Conservation (phyloP, 1,139 yeast genomes). For the Wickerhamomyces sp. region DNA sequence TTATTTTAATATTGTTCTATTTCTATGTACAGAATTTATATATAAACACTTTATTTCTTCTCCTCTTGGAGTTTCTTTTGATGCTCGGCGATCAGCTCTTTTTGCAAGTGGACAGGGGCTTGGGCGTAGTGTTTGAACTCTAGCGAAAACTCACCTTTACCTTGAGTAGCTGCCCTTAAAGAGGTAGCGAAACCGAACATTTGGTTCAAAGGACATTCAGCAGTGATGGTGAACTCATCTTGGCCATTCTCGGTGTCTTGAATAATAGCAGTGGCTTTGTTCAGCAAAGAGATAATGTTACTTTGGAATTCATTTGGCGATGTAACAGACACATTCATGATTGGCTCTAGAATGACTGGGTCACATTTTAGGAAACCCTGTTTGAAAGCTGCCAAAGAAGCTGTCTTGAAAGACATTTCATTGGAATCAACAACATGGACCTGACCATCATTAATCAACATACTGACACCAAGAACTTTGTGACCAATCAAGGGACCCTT, state of each 20-base stretch:
- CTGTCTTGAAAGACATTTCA: conserved; percentile 91
- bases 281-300: conserved; percentile 81
- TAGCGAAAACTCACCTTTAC: conserved; percentile 95
- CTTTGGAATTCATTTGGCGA: conserved; percentile 98
- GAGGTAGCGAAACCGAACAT: conserved; percentile 97
- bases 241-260: conserved; percentile 90
- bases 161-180: conserved; percentile 95
- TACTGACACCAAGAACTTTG: conserved; percentile 84
- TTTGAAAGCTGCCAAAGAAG: conserved; percentile 87
- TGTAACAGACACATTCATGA: conserved; percentile 88
- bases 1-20: too few relatives aligned
- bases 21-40: conserved; percentile 5
- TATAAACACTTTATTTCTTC: conserved; percentile 13
- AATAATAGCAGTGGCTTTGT: conserved; percentile 89
- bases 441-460: conserved; percentile 96
- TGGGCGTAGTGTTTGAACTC: conserved; percentile 93
- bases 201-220: conserved; percentile 92
- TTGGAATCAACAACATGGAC: conserved; percentile 97
- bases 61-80: conserved; percentile 39
- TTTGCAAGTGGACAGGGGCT: conserved; percentile 86
- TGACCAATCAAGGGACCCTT: conserved; percentile 98
- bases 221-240: conserved; percentile 89
- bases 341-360: conserved; percentile 92
- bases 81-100: conserved; percentile 81
- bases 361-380: conserved; percentile 81